phyloP scores from a whole-genome alignment of 2,329 filamentous ascomycete genomes.

The Neoscytalidium dimidiatum region DNA sequence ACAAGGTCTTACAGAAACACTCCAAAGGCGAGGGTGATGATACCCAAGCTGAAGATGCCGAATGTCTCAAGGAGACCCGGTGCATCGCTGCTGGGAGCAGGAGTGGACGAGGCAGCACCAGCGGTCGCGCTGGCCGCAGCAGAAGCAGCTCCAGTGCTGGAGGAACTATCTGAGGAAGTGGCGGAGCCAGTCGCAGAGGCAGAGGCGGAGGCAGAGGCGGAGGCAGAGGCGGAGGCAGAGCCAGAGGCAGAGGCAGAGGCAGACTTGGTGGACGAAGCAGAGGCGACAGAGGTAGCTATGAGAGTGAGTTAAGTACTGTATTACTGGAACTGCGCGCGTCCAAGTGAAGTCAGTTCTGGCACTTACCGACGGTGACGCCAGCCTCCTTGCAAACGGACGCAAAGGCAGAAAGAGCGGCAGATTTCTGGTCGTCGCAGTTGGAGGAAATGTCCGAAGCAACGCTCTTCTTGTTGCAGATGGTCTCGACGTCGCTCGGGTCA shows the following conservation, averaged over 20 bases:
- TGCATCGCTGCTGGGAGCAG: neutral
- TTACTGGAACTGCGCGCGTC: too few relatives aligned
- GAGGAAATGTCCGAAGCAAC: slow-evolving; percentile 5
- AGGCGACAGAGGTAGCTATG: neutral
- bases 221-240: slow-evolving; percentile 2
- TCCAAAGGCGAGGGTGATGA: neutral
- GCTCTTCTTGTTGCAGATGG: slow-evolving; percentile 21
- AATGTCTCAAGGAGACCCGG: neutral
- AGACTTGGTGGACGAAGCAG: neutral
- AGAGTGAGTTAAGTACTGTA: neutral
- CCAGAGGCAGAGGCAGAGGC: neutral
- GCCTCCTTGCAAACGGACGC: slow-evolving; percentile 19
- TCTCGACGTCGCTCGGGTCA: slow-evolving; percentile 20
- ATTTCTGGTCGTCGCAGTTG: slow-evolving; percentile 12
- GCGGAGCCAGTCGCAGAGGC: slow-evolving; percentile 6
- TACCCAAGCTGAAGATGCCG: neutral
- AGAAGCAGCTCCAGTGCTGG: neutral
- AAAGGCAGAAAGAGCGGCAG: slow-evolving; percentile 19
- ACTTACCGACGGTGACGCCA: slow-evolving; percentile 18
- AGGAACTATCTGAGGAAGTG: neutral
- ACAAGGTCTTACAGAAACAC: neutral
- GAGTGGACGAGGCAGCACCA: neutral
- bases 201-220: neutral
- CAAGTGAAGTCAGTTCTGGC: neutral
- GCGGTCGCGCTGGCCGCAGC: neutral